Evolutionary conservation across 805 yeast genomes (phyloP), one percentile per base, ranked within the genome.

Genomic region (Sugiyamaella boreocaroliniensis): DNA sequence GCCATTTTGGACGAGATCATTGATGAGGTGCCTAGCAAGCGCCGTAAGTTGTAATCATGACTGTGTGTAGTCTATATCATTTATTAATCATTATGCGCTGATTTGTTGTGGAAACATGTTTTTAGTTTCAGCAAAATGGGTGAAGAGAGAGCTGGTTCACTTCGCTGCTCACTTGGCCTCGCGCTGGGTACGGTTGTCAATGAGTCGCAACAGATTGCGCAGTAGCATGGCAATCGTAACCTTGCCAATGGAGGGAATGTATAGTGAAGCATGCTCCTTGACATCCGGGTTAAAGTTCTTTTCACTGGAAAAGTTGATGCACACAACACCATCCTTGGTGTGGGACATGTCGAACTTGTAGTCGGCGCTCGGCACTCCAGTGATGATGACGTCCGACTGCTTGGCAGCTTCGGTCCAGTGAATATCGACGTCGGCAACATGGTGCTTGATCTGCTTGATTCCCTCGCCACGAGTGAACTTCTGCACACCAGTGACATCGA

Each of bases 181-280:
- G 37, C 37, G 37, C 37, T 32, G 37, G 11, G 37, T 32, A 4
- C 37, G 37, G 72, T 93, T 90, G 48, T 84, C 82, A 58, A 86
- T 80, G 58, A 93, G 74, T 60, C 99, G 79, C 54, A 93, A 70
- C 70, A 93, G 74, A 68, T 93, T 93, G 68, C 99, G 81, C 69
- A 93, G 72, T 43, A 93, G 72, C 97, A 93, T 93, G 55, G 96
- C 81, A 56, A 93, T 90, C 40, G 99, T 93, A 34, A 93, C 98
- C 69, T 93, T 93, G 15, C 99, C 99, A 29, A 89, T 88, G 64
- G 89, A 85, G 15, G 99, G 98, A 37, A 93, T 97, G 65, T 92
- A 93, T 44, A 93, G 73, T 0, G 96, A 84, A 6, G 99, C 98
- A 60, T 79, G 84, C 50, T 78, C 78, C 71, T 92, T 92, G 53